Evolutionary conservation across 768 basidiomycete genomes (phyloP), one percentile per base, ranked within the genome.

Genomic region (Suillus decipiens): DNA sequence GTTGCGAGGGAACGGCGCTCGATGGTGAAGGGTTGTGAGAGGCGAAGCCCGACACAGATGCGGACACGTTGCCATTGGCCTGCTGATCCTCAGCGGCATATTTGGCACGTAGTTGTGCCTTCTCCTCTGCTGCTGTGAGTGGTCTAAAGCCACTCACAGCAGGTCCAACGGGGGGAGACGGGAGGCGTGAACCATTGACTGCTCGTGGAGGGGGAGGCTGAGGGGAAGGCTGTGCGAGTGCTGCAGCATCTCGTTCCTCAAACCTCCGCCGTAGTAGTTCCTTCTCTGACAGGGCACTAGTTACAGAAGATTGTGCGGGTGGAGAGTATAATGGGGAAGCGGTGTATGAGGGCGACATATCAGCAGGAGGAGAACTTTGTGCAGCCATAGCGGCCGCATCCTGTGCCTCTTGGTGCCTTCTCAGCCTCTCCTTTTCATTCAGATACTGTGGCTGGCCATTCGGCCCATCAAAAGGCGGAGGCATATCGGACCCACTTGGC

Each of bases 91-190:
- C 84, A 1, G 81, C 82, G 33, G 84, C 89, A 66, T 84, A 91
- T 71, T 81, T 83, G 5, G 89, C 88, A 42, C 77, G 80, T 12
- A 93, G 72, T 62, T 84, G 72, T 24, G 89, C 89, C 77, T 94
- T 93, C 75, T 94, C 92, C 68, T 93, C 91, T 0, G 85, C 86
- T 3, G 92, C 92, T 2, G 88, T 87, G 59, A 92, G 74, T 22
- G 77, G 75, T 22, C 67, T 72, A 31, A 65, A 65, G 8, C 73
- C 68, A 42, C 69, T 67, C 24, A 68, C 11, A 10, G 62, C 68
- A 10, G 76, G 68, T 5, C 76, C 71, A 28, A 71, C 72, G 2
- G 71, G 68, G 22, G 76, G 74, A 7, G 75, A 76, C 11, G 75
- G 73, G 4, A 73, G 72, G 2, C 77, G 75, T 17, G 64, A 33